These are phyloP conservation scores for Plasmopara muralis DNA, from an alignment of 352 stramenopile species.

Conservation along the genomic window DNA sequence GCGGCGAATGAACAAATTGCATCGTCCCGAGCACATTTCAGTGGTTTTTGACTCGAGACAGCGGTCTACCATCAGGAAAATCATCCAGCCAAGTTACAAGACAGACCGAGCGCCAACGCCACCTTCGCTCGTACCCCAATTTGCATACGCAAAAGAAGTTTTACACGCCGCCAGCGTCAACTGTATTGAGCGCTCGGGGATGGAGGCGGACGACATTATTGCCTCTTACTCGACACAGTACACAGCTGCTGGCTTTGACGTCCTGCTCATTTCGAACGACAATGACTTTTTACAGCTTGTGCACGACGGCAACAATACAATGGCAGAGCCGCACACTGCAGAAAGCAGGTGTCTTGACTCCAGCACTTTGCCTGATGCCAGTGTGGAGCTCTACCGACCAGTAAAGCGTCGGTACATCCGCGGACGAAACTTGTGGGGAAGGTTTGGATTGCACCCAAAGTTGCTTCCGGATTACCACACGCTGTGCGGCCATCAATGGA, in stretches of 20 bases:
- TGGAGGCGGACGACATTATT: constrained; percentile 66
- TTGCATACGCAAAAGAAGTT: constrained; percentile 30
- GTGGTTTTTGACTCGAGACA: constrained; percentile 57
- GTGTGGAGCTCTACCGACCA: constrained; percentile 69
- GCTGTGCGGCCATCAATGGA: constrained; percentile 61
- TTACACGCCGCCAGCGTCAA: constrained; percentile 32
- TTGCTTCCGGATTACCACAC: constrained; percentile 60
- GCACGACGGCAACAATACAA: constrained; percentile 10
- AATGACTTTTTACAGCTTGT: constrained; percentile 68
- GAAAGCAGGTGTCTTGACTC: neutral
- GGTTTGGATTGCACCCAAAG: constrained; percentile 42
- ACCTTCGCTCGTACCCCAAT: constrained; percentile 32
- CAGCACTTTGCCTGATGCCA: constrained; percentile 3
- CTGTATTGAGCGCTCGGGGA: constrained; percentile 39
- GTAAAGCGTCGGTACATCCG: constrained; percentile 62
- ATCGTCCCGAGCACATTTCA: constrained; percentile 41
- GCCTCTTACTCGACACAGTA: constrained; percentile 49
- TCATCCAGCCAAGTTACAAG: constrained; percentile 57
- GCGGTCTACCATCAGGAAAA: constrained; percentile 33
- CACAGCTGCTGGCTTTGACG: constrained; percentile 34
- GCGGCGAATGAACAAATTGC: constrained; percentile 39
- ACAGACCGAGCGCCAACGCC: constrained; percentile 30
- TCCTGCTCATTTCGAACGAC: constrained; percentile 64
- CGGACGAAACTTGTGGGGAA: constrained; percentile 50
- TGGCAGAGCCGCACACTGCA: neutral